Evolutionary conservation across 805 yeast species (phyloP), one percentile per base, ranked within the genome.

Genomic region (Clavispora asparagi): DNA sequence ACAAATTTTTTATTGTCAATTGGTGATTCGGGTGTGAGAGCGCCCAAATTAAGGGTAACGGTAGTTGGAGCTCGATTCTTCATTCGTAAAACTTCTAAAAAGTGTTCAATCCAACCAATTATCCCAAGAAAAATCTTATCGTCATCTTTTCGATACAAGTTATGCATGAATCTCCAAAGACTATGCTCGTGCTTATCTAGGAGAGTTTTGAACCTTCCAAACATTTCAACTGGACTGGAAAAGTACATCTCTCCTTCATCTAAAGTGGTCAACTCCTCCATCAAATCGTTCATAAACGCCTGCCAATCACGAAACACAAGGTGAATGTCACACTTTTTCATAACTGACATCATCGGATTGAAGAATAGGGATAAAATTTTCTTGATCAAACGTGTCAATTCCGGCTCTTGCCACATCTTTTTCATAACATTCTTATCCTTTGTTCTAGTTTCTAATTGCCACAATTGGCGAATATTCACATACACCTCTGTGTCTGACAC

Each of bases 371-470:
- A 67, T 27, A 94, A 73, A 27, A 89, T 70, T 41, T 87, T 87
- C 53, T 85, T 85, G 47, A 91, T 70, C 37, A 92, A 73, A 32
- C 74, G 74, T n/a, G 90, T 82, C 40, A 95, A 68, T 53, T 86
- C 87, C 0, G 92, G 89, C 55, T 91, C 96, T 40, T 80, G 81
- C 95, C 96, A 88, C 38, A 91, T 61, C 58, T 83, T 83, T 56
- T 82, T 82, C 71, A 91, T 65, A 38, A 85, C 67, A 46, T 81
- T 79, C 60, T 88, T 90, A 59, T 92, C 99, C 32, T 81, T 78
- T 47, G 79, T 83, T 31, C 94, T 76, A 1, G 87, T 69, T 51
- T 76, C 76, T 14, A 85, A 64, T 49, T 78, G 82, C 64, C 85
- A 78, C 44, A 85, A 73, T 45, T 83, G 82, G 48, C 79, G 81